phyloP scores from a whole-genome alignment of 2,329 filamentous ascomycete genomes.

The Calycina marina region DNA sequence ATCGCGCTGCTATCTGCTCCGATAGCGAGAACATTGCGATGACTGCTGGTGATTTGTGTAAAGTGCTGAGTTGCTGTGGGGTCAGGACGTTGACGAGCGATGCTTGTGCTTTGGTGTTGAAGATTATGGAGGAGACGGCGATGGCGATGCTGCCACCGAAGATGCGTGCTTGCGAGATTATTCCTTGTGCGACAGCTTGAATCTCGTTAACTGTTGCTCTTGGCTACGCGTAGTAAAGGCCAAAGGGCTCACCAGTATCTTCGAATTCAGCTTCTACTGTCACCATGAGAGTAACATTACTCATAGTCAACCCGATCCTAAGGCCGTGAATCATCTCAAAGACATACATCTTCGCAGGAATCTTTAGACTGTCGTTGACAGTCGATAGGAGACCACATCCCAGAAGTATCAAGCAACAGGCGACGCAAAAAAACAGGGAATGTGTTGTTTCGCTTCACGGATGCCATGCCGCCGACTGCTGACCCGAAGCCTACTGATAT shows the following conservation, averaged over 20 bases:
- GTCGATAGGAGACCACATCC: not conserved
- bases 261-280: not conserved
- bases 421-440: too few relatives aligned
- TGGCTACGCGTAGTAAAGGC: not conserved
- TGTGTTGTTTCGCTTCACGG: too few relatives aligned
- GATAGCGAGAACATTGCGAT: too few relatives aligned
- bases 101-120: slow-evolving; percentile 17
- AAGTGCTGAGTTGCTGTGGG: slow-evolving; percentile 4
- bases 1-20: not conserved
- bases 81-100: slow-evolving; percentile 7
- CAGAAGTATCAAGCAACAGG: not conserved
- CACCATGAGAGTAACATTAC: not conserved
- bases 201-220: too few relatives aligned
- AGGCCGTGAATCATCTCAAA: not conserved
- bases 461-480: too few relatives aligned
- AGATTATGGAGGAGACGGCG: slow-evolving; percentile 42
- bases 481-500: too few relatives aligned
- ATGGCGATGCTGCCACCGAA: slow-evolving; percentile 45
- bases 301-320: not conserved
- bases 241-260: not conserved
- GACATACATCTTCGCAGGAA: not conserved
- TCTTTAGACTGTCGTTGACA: not conserved
- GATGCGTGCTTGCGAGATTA: slow-evolving; percentile 43
- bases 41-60: not conserved
- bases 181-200: slow-evolving; percentile 40